Conservation (phyloP, 106 monocot genomes). For the Amphibolis antarctica region DNA sequence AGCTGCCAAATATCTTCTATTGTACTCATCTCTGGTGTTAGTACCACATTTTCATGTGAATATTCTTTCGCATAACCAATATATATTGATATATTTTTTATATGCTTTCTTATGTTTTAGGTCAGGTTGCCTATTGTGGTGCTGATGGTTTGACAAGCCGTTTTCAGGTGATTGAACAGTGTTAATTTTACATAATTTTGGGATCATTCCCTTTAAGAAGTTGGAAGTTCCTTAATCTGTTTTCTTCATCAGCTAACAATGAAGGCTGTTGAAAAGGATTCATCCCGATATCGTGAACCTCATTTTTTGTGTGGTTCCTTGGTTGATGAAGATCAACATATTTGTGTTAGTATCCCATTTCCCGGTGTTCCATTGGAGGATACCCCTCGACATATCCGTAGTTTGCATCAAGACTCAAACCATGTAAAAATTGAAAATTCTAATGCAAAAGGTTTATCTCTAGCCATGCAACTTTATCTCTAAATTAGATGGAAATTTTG, state of each 20-base stretch:
- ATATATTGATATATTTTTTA: constrained; percentile 1
- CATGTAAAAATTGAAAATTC: constrained; percentile 4
- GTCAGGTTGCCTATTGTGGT: constrained; percentile 69
- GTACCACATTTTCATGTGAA: too few relatives aligned
- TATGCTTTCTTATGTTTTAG: constrained; percentile 30
- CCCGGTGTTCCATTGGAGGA: constrained; percentile 12
- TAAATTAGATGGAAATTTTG: not conserved
- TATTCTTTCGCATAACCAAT: constrained; percentile 39
- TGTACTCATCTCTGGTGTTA: too few relatives aligned
- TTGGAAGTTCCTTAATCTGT: not conserved
- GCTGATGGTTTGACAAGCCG: constrained; percentile 53
- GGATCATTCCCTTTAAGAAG: not conserved
- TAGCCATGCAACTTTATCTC: not conserved
- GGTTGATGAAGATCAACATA: constrained; percentile 8
- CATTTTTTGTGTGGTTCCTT: constrained; percentile 63
- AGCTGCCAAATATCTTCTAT: too few relatives aligned
- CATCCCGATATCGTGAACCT: constrained; percentile 29
- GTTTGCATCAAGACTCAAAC: constrained; percentile 5
- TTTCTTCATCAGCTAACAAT: constrained; percentile 39
- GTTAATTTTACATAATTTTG: not conserved
- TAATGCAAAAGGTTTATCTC: constrained; percentile 13
- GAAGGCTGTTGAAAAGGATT: constrained; percentile 38
- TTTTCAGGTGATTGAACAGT: constrained; percentile 43
- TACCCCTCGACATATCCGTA: not conserved
- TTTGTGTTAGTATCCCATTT: constrained; percentile 31